These are phyloP conservation scores for Wickerhamomyces mucosus DNA, from an alignment of 805 yeast species.

Conservation along the genomic window DNA sequence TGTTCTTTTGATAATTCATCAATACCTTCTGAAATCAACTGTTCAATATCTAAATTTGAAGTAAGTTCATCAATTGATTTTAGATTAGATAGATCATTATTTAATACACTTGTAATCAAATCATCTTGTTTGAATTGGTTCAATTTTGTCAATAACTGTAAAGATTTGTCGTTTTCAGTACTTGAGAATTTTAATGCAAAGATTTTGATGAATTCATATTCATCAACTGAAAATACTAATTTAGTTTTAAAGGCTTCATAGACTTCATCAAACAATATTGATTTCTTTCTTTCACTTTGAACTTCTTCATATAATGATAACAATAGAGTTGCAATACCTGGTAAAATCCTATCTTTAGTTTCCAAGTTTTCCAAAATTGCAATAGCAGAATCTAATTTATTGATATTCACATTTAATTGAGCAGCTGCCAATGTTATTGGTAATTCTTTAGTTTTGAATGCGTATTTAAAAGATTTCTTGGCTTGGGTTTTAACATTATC, in stretches of 20 bases:
- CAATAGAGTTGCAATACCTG: slow-evolving; percentile 42
- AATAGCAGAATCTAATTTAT: slow-evolving; percentile 26
- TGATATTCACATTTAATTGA: slow-evolving; percentile 23
- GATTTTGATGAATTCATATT: slow-evolving; percentile 21
- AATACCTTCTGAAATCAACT: slow-evolving; percentile 18
- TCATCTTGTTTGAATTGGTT: slow-evolving; percentile 19
- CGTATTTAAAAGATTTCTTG: slow-evolving; percentile 25
- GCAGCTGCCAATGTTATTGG: slow-evolving; percentile 25
- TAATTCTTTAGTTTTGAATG: slow-evolving; percentile 20
- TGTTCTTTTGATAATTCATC: slow-evolving; percentile 9
- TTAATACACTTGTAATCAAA: slow-evolving; percentile 22
- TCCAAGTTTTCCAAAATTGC: slow-evolving; percentile 26
- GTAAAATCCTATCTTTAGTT: slow-evolving; percentile 18
- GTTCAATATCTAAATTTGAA: slow-evolving; percentile 22
- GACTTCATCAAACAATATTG: slow-evolving; percentile 23
- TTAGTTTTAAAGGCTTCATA: slow-evolving; percentile 12
- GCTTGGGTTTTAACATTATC: slow-evolving; percentile 17
- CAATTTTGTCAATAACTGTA: slow-evolving; percentile 13
- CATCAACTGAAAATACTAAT: slow-evolving; percentile 7
- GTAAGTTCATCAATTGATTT: slow-evolving; percentile 21
- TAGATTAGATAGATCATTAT: slow-evolving; percentile 11
- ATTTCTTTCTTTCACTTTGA: slow-evolving; percentile 27
- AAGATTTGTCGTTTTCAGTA: slow-evolving; percentile 4
- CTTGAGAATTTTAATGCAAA: slow-evolving; percentile 28
- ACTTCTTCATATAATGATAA: slow-evolving; percentile 39